Conservation (phyloP, 2,329 filamentous ascomycete genomes). For the Pestalotiopsis sp. region DNA sequence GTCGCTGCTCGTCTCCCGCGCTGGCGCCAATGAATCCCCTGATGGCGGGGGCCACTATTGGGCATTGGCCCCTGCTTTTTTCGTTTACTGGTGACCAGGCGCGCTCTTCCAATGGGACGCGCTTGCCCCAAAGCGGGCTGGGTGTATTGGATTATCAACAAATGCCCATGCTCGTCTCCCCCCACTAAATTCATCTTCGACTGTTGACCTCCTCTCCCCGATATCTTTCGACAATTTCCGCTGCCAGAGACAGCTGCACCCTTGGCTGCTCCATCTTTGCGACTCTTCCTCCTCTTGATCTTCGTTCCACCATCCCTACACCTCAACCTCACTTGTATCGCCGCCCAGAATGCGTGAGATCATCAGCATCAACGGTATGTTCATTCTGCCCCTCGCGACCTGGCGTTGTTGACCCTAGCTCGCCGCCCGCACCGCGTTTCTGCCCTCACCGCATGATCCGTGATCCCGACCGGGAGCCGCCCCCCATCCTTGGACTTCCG, state of each 20-base stretch:
- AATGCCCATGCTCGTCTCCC: conserved; percentile 12
- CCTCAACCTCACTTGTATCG: conserved; percentile 33
- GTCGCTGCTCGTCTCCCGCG: neutral
- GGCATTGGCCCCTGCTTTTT: conserved; percentile 12
- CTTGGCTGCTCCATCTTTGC: conserved; percentile 11
- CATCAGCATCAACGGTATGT: conserved; percentile 96
- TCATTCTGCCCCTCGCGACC: neutral
- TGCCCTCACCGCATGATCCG: conserved; percentile 45
- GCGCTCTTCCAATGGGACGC: conserved; percentile 5
- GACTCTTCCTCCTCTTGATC: conserved; percentile 25
- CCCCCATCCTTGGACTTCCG: conserved; percentile 23
- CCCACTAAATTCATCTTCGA: conserved; percentile 12
- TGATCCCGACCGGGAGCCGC: conserved; percentile 21
- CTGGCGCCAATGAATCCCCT: conserved; percentile 5
- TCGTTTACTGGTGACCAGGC: neutral
- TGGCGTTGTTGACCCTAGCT: conserved; percentile 10
- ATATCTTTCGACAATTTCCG: conserved; percentile 20
- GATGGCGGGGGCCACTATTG: conserved; percentile 1
- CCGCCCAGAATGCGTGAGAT: conserved; percentile 91
- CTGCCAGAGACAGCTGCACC: conserved; percentile 9
- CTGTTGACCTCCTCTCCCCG: conserved; percentile 18
- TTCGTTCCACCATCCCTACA: conserved; percentile 29
- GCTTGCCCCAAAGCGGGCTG: conserved; percentile 1
- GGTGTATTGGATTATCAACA: conserved; percentile 12
- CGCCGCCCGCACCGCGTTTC: conserved; percentile 38